Evolutionary conservation across 495 filamentous ascomycete species (phyloP).

Genomic region (Aspergillus baeticus): DNA sequence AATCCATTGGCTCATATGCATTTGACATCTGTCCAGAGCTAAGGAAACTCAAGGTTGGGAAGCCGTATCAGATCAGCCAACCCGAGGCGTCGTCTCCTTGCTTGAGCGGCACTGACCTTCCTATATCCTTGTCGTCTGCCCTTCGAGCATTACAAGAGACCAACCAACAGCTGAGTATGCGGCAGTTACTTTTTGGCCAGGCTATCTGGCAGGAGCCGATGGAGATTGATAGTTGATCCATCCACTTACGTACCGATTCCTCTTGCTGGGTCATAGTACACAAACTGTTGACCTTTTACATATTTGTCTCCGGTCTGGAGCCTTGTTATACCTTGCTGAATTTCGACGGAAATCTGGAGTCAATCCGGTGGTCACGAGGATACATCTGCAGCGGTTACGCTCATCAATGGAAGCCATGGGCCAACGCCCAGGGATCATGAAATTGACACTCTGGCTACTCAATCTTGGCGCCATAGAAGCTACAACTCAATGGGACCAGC

Average conservation of each 20-base stretch:
- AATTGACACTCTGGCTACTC: neutral
- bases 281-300: neutral
- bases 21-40: neutral
- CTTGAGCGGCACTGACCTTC: neutral
- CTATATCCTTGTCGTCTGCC: neutral
- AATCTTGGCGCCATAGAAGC: neutral
- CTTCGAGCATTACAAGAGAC: neutral
- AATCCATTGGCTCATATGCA: neutral
- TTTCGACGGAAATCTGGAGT: neutral
- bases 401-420: neutral
- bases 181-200: neutral
- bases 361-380: neutral
- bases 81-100: neutral
- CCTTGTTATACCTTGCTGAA: neutral
- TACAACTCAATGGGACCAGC: neutral
- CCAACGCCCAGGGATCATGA: neutral
- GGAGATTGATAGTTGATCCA: neutral
- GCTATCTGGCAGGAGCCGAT: neutral
- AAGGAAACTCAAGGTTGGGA: neutral
- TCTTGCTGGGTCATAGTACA: neutral
- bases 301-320: neutral
- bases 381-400: conserved; percentile 1
- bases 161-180: neutral
- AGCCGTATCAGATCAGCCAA: neutral
- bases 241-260: neutral